Base-by-base conservation (phyloP, 192 early-diverging fungal genomes). In the Pilobolus umbonatus region DNA sequence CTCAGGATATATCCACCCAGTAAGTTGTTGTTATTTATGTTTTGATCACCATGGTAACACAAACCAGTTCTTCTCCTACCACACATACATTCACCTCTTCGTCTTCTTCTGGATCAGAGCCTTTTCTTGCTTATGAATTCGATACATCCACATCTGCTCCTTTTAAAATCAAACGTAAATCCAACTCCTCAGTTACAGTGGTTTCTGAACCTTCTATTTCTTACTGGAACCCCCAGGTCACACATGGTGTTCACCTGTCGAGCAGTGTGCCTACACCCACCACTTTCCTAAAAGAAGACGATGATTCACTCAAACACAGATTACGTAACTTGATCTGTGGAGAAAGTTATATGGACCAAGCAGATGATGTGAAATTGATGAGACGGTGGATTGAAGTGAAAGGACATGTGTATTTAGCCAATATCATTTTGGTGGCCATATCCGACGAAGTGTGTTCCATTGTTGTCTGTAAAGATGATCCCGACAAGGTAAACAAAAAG, bases 81-180 rank as follows among this genome's bases (percentile, higher is more conserved):
- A 24, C 45, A 14, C 28, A 43, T n/a, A 19, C 17, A 10, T 34
- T 19, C 2, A 25, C 47, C 47, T 38, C 59, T 29, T 47, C 56
- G 17, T 43, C 56, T 11, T 30, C 43, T 12, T 5, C 43, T n/a
- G 48, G 43, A 30, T 45, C 47, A 14, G 29, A 46, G 34, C 48
- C 57, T 10, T 59, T 45, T 12, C 32, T 57, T 57, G 55, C 55
- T 29, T 57, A 51, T 61, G 34, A 54, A 29, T 58, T 46, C 43
- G 44, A 47, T 21, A 57, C 4, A 21, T 40, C 64, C 10, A 38
- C 46, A 3, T 50, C 60, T 11, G 24, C 56, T 15, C 64, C 64
- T 2, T 65, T 59, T 34, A 65, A 65, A 34, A 57, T 65, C 4
- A 55, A 42, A 3, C 34, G 43, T 53, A 49, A 57, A 46, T 58